Conservation (phyloP, 441 rosid genomes). For the Geranium incanum region DNA sequence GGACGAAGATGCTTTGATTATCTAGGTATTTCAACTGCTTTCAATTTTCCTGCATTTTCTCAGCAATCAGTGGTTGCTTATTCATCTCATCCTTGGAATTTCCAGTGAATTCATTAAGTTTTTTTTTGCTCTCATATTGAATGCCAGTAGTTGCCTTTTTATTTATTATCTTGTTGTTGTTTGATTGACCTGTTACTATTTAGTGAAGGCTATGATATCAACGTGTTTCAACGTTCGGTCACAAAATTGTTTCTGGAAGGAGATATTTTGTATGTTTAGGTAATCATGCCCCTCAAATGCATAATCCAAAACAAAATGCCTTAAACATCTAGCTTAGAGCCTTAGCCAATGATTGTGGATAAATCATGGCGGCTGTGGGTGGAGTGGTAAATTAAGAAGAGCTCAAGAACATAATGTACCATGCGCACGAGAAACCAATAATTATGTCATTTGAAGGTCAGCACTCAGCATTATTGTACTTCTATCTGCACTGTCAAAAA, state of each 20-base stretch:
- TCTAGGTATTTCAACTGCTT: background rate
- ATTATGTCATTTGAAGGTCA: background rate
- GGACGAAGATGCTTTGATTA: background rate
- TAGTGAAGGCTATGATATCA: background rate
- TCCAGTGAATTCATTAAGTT: background rate
- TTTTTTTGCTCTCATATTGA: background rate
- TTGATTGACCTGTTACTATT: background rate
- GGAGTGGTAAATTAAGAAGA: background rate
- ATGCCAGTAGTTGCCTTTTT: background rate
- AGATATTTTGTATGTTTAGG: no score
- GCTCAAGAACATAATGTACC: background rate
- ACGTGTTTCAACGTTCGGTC: background rate
- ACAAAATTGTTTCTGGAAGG: background rate
- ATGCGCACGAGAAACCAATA: background rate
- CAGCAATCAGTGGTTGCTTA: background rate
- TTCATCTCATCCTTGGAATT: background rate
- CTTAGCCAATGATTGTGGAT: background rate
- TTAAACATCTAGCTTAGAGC: background rate
- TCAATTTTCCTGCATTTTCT: background rate
- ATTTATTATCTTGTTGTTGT: background rate
- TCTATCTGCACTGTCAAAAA: background rate
- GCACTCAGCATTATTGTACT: background rate
- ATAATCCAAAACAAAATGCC: background rate
- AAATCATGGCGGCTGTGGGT: background rate
- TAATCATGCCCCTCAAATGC: background rate